Evolutionary conservation across 2,329 filamentous ascomycete species (phyloP).

Genomic region (Pseudonectria foliicola): DNA sequence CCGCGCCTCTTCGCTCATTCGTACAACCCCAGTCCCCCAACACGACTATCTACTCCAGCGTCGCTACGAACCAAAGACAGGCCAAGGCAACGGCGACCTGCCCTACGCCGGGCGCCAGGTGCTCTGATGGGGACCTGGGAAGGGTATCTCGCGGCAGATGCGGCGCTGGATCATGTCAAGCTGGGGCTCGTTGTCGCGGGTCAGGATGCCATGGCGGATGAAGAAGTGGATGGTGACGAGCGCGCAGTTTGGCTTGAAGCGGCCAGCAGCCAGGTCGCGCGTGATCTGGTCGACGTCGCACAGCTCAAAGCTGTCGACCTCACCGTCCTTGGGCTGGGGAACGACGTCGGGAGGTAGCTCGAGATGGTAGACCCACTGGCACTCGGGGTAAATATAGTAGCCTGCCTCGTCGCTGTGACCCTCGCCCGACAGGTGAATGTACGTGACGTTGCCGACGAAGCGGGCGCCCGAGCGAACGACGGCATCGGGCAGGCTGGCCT

Average conservation of each 20-base stretch:
- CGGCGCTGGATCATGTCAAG: constrained; percentile 68
- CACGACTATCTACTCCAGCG: no score
- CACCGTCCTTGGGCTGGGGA: constrained; percentile 75
- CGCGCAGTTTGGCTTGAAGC: constrained; percentile 92
- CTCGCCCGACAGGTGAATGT: constrained; percentile 72
- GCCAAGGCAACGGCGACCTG: no score
- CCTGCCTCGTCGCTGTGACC: constrained; percentile 67
- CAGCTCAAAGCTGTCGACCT: constrained; percentile 80
- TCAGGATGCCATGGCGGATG: constrained; percentile 74
- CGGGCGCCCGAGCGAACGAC: constrained; percentile 56
- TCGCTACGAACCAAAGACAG: no score
- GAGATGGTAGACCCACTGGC: constrained; percentile 86
- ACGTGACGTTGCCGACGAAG: constrained; percentile 67
- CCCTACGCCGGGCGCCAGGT: constrained; percentile 21
- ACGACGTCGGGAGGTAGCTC: constrained; percentile 62
- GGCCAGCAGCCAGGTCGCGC: constrained; percentile 58
- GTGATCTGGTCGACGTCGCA: constrained; percentile 71
- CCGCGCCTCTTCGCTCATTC: neutral
- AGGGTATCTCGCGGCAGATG: constrained; percentile 72
- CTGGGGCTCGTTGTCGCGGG: constrained; percentile 67
- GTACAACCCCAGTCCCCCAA: no score
- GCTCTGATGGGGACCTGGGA: constrained; percentile 59
- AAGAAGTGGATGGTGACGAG: constrained; percentile 85
- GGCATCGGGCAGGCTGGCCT: constrained; percentile 69
- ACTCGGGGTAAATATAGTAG: constrained; percentile 80